phyloP scores from a whole-genome alignment of 2,329 filamentous ascomycete species.

The Penicillium nordicum region DNA sequence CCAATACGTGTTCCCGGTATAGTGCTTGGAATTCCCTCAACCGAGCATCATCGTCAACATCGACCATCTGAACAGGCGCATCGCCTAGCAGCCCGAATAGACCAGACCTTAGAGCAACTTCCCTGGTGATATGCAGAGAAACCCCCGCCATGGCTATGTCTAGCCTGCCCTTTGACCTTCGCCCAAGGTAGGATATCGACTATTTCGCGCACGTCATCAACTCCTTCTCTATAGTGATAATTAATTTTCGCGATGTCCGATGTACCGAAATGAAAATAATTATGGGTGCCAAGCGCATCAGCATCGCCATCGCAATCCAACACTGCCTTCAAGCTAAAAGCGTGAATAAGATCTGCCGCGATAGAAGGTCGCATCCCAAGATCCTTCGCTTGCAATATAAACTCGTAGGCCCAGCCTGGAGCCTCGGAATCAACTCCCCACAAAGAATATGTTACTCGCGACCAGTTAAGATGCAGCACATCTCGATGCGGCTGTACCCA shows the following conservation, averaged over 20 bases:
- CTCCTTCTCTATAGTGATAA: too few relatives aligned
- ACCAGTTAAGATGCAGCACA: background rate
- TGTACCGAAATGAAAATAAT: too few relatives aligned
- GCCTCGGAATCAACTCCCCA: background rate
- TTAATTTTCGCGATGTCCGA: too few relatives aligned
- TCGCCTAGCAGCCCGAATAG: conserved; percentile 3
- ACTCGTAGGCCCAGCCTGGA: background rate
- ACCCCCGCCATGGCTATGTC: too few relatives aligned
- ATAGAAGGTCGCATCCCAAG: background rate
- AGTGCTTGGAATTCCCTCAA: background rate
- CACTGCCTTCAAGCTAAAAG: background rate
- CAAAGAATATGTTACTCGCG: background rate
- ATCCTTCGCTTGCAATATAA: background rate
- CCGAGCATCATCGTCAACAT: conserved; percentile 1
- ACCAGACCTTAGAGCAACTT: background rate
- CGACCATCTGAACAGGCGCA: conserved; percentile 6
- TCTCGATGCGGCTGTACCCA: background rate
- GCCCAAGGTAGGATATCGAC: too few relatives aligned
- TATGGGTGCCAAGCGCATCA: too few relatives aligned
- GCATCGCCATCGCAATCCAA: background rate
- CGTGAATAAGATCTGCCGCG: background rate
- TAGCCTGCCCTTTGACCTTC: too few relatives aligned
- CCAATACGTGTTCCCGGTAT: background rate
- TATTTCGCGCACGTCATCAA: too few relatives aligned
- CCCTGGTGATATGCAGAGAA: too few relatives aligned